A percentile compares a stretch with the other conserved stretches of the same genome.
Evolutionary conservation across 2,329 filamentous ascomycete genomes (phyloP).

Genomic region (Didymella pomorum): DNA sequence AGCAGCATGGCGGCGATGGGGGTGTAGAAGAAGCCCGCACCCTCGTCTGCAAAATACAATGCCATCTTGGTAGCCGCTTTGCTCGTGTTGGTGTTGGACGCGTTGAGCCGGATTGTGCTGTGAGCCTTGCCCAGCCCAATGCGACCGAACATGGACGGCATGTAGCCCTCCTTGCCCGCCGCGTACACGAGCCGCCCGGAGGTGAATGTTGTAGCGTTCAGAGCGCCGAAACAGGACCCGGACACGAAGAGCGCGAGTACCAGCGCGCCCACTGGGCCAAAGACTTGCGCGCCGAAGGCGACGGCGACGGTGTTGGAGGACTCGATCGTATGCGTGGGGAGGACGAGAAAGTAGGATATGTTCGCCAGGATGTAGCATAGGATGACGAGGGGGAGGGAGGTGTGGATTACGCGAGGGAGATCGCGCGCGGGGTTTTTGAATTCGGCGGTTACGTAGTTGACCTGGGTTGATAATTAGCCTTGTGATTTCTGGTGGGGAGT

Average conservation of each 20-base stretch:
- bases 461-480: too few relatives aligned
- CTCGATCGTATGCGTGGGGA: slow-evolving; percentile 81
- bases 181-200: slow-evolving; percentile 90
- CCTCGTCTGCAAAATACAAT: slow-evolving; percentile 61
- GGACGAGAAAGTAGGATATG: slow-evolving; percentile 90
- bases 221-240: slow-evolving; percentile 89
- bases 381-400: slow-evolving; percentile 94
- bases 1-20: slow-evolving; percentile 91
- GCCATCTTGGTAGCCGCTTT: slow-evolving; percentile 36
- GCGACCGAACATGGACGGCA: slow-evolving; percentile 82
- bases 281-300: slow-evolving; percentile 88
- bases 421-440: slow-evolving; percentile 92
- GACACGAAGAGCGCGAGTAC: slow-evolving; percentile 88
- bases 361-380: slow-evolving; percentile 90
- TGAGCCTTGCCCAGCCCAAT: slow-evolving; percentile 71
- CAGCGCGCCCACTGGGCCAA: slow-evolving; percentile 82
- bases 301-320: slow-evolving; percentile 95
- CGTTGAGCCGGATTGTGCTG: slow-evolving; percentile 43
- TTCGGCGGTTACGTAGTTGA: slow-evolving; percentile 97
- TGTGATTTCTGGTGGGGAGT: too few relatives aligned
- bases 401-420: slow-evolving; percentile 93
- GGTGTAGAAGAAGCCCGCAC: slow-evolving; percentile 87
- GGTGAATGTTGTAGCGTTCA: slow-evolving; percentile 95
- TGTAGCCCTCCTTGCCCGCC: slow-evolving; percentile 93
- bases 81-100: slow-evolving; percentile 30